Base-by-base conservation (phyloP, 2,329 filamentous ascomycete species). In the Aspergillus carbonarius region DNA sequence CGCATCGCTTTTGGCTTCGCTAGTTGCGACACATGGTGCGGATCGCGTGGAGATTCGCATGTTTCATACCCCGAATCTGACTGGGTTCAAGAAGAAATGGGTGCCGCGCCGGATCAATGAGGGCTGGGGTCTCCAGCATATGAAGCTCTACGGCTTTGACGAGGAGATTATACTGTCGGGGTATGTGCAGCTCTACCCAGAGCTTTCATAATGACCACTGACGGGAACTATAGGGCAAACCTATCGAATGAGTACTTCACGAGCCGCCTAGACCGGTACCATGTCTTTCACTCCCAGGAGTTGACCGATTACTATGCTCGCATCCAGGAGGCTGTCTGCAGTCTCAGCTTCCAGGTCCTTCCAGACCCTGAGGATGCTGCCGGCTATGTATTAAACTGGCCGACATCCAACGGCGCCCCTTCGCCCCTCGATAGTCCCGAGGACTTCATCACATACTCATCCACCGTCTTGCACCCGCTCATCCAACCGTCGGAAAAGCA, bases 21-120 rank as follows among this genome's bases (percentile, higher is more conserved):
- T 99, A n/a, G 83, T 96, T 10, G 78, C 83, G 6, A 91, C 96
- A 67, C 96, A 97, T 76, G 93, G 93, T 0, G 73, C 87, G 4
- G 87, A 91, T 1, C 85, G 93, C 37, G 92, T 99, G 40, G 92
- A 97, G 70, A 87, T 99, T 63, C 89, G 93, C 67, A 96, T 99
- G 92, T 99, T 96, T 72, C 95, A 99, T 76, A 99, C 95, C 0
- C 95, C 95, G 0, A 99, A 99, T 70, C 78, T 99, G 63, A 96
- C 91, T 2, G 95, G 95, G 0, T 67, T 96, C 58, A 85, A 88
- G 52, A 98, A 98, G 77, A 87, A 88, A 68, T 81, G 90, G 65
- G 85, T 98, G 2, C 95, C 95, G 0, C 91, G 86, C 71, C 84
- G 95, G 18, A 93, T 99, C 72, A 99, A 99, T 67, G 95, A 99